Conservation (phyloP, 306 rosid species). For the Cercis canadensis region DNA sequence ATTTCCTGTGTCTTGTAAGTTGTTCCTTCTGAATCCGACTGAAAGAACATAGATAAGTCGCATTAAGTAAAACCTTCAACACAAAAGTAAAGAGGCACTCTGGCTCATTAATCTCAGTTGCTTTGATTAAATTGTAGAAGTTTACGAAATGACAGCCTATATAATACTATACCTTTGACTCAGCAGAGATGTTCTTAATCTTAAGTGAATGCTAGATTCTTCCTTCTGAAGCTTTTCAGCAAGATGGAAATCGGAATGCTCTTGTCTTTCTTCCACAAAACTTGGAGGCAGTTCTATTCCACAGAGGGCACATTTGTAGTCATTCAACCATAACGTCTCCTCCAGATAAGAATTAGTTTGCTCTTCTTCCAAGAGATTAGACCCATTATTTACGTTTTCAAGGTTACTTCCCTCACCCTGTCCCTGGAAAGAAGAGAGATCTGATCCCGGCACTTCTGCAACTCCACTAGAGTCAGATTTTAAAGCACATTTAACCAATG, state of each 20-base stretch:
- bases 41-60: conserved; percentile 35
- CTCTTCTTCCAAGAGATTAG: conserved; percentile 36
- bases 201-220: conserved; percentile 60
- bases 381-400: conserved; percentile 34
- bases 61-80: conserved; percentile 13
- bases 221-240: conserved; percentile 89
- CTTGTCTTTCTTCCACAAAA: conserved; percentile 82
- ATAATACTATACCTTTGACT: conserved; percentile 56
- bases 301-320: conserved; percentile 83
- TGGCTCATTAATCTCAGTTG: conserved; percentile 13
- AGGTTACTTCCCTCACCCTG: conserved; percentile 36
- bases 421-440: conserved; percentile 39
- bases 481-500: conserved; percentile 38
- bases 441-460: conserved; percentile 36
- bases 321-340: conserved; percentile 67
- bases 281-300: conserved; percentile 81
- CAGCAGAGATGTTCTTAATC: conserved; percentile 18
- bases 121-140: conserved; percentile 15
- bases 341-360: conserved; percentile 43
- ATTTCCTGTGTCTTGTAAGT: conserved; percentile 49
- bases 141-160: not conserved
- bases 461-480: conserved; percentile 30
- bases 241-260: conserved; percentile 90
- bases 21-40: conserved; percentile 53
- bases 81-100: conserved; percentile 8